These are phyloP conservation scores for Eimeria sp. DNA, from an alignment of 169 alveolate species.

Conservation along the genomic window DNA sequence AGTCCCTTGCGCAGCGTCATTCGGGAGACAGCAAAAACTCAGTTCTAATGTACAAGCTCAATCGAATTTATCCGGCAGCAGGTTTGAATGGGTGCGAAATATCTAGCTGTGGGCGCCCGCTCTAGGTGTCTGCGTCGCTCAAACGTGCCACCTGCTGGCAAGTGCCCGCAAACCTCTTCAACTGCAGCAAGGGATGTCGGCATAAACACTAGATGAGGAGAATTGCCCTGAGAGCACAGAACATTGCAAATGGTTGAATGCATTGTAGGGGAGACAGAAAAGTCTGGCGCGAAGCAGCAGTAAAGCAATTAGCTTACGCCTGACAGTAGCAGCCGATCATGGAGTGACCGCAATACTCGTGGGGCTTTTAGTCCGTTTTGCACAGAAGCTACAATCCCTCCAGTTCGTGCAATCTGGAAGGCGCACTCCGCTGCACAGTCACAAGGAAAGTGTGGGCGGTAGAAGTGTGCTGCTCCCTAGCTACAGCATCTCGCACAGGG, in stretches of 20 bases:
- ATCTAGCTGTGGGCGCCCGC: neutral
- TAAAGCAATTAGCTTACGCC: conserved; percentile 24
- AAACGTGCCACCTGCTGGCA: neutral
- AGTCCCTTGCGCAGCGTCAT: neutral
- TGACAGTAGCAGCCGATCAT: conserved; percentile 68
- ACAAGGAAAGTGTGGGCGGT: neutral
- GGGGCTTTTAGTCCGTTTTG: conserved; percentile 82
- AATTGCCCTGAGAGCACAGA: conserved; percentile 25
- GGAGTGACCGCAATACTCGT: conserved; percentile 53
- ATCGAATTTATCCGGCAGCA: neutral
- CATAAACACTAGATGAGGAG: conserved; percentile 72
- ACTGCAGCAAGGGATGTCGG: conserved; percentile 80
- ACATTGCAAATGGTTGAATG: neutral
- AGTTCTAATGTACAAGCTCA: neutral
- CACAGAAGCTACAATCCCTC: conserved; percentile 71
- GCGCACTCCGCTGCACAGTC: conserved; percentile 78
- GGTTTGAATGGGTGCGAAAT: neutral
- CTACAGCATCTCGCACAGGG: neutral
- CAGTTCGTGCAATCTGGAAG: neutral
- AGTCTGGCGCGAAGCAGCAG: neutral
- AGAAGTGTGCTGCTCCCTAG: neutral
- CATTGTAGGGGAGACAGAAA: neutral
- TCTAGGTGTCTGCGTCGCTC: neutral
- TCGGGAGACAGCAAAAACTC: neutral
- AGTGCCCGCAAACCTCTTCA: conserved; percentile 33